Evolutionary conservation across 1,284 basidiomycete species (phyloP).

Genomic region (Malassezia globosa): DNA sequence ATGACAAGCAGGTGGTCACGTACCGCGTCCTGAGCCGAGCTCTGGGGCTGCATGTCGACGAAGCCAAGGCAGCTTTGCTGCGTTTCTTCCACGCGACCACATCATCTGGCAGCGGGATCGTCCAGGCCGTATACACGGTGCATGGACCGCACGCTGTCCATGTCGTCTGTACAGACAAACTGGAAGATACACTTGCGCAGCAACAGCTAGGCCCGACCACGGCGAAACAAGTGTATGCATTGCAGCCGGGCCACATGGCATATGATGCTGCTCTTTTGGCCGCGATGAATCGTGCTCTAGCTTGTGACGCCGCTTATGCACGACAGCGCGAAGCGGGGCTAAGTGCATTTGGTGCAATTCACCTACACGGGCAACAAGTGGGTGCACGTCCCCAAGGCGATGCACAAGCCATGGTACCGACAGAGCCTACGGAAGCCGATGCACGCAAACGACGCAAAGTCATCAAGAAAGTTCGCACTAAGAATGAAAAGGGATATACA

Average conservation of each 20-base stretch:
- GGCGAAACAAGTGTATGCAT: conserved; percentile 1
- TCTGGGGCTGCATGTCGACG: conserved; percentile 26
- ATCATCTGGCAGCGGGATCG: too few relatives aligned
- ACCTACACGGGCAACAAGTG: background rate
- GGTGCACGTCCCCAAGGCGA: background rate
- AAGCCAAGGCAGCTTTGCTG: conserved; percentile 17
- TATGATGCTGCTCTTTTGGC: background rate
- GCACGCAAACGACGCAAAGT: conserved; percentile 33
- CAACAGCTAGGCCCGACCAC: background rate
- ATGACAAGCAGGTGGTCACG: conserved; percentile 30
- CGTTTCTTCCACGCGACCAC: background rate
- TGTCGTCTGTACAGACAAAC: background rate
- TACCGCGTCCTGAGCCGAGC: conserved; percentile 32
- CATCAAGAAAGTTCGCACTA: conserved; percentile 27
- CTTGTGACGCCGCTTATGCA: conserved; percentile 1
- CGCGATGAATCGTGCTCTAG: background rate
- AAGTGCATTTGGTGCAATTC: background rate
- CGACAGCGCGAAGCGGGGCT: background rate
- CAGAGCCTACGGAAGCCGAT: too few relatives aligned
- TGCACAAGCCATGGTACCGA: background rate
- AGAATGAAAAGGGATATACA: conserved; percentile 40
- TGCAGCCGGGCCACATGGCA: background rate
- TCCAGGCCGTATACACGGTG: background rate
- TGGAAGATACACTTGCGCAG: background rate
- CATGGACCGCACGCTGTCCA: conserved; percentile 5